Evolutionary conservation across 2,329 filamentous ascomycete genomes (phyloP).

Genomic region (Diaporthe aspalathi): DNA sequence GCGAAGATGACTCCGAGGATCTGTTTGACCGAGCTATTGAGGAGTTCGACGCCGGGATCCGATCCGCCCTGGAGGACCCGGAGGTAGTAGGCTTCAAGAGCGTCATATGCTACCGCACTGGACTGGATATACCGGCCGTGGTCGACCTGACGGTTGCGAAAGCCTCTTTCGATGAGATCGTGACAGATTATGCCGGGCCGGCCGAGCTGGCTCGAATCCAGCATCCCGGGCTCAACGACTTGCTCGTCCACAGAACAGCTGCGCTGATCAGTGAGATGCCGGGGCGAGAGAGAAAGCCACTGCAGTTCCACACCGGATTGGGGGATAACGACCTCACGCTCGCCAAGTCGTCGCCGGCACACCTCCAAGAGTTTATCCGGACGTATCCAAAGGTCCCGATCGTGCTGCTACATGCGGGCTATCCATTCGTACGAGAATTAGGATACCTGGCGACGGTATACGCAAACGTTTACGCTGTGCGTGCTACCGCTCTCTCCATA

Average conservation of each 20-base stretch:
- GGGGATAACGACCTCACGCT: constrained; percentile 84
- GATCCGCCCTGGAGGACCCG: constrained; percentile 68
- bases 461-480: constrained; percentile 76
- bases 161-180: constrained; percentile 53
- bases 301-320: constrained; percentile 87
- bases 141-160: constrained; percentile 56
- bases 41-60: constrained; percentile 65
- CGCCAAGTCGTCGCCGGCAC: constrained; percentile 76
- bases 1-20: constrained; percentile 54
- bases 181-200: constrained; percentile 46
- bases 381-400: constrained; percentile 77
- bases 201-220: constrained; percentile 65
- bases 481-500: constrained; percentile 7
- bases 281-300: constrained; percentile 69
- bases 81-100: constrained; percentile 85
- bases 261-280: constrained; percentile 63
- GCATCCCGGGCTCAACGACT: constrained; percentile 74
- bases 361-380: constrained; percentile 79
- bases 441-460: constrained; percentile 84
- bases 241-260: constrained; percentile 74
- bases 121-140: constrained; percentile 68
- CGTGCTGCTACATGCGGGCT: constrained; percentile 82
- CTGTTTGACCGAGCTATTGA: constrained; percentile 58
- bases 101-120: constrained; percentile 83
- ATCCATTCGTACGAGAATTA: constrained; percentile 82